phyloP scores from a whole-genome alignment of 331 rosid genomes.

The Dryas integrifolia region DNA sequence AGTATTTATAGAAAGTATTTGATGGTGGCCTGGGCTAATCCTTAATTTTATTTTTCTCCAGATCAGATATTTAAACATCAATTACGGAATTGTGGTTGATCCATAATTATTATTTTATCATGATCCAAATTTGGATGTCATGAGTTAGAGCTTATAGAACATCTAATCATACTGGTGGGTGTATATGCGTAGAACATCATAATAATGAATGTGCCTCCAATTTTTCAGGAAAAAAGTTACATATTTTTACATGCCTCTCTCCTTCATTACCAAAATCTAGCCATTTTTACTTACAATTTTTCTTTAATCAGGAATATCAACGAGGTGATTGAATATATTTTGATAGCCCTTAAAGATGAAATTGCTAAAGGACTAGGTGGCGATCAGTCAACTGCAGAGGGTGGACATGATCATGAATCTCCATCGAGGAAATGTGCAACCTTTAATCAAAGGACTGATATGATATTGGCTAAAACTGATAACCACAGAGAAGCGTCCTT shows the following conservation, averaged over 20 bases:
- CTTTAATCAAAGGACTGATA: constrained; percentile 38
- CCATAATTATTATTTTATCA: neutral
- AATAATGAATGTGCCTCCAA: neutral
- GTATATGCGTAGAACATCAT: neutral
- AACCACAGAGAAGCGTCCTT: constrained; percentile 35
- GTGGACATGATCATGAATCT: constrained; percentile 40
- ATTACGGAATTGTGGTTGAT: neutral
- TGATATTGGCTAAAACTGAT: constrained; percentile 37
- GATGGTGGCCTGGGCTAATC: neutral
- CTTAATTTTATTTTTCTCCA: neutral
- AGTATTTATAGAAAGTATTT: neutral
- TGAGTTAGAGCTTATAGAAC: neutral
- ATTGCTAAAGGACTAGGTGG: constrained; percentile 30
- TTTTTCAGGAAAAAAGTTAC: constrained; percentile 4
- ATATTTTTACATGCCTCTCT: constrained; percentile 11
- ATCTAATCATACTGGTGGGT: neutral
- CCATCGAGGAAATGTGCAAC: constrained; percentile 41
- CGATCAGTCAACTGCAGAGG: constrained; percentile 38
- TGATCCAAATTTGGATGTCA: neutral
- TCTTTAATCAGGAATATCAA: constrained; percentile 71
- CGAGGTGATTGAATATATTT: constrained; percentile 72
- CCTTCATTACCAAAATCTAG: constrained; percentile 10
- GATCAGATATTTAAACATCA: neutral
- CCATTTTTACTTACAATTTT: neutral
- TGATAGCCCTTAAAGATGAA: constrained; percentile 55